Percentiles rank a stretch among this genome's conserved stretches.
Conservation (phyloP, 257 asterid species). For the Phtheirospermum japonicum region DNA sequence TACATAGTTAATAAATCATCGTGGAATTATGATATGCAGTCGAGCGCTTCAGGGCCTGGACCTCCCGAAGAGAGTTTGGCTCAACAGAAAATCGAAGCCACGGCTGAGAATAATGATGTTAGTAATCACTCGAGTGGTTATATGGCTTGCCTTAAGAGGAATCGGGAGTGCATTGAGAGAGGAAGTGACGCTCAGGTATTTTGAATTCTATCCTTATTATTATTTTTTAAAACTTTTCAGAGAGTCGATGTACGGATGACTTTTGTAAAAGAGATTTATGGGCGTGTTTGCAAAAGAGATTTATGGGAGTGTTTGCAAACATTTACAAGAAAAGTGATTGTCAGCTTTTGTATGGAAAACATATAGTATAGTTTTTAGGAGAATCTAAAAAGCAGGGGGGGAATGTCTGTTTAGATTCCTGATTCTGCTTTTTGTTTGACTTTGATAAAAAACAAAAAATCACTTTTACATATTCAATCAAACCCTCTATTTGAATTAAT, state of each 20-base stretch:
- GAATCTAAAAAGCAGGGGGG: too few relatives aligned
- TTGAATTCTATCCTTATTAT: neutral
- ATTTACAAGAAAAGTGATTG: too few relatives aligned
- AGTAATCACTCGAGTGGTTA: constrained; percentile 76
- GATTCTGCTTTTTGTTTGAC: too few relatives aligned
- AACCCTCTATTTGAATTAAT: neutral
- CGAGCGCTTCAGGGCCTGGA: constrained; percentile 48
- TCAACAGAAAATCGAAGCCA: constrained; percentile 72
- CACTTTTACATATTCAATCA: neutral
- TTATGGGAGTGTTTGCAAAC: too few relatives aligned
- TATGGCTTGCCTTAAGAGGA: constrained; percentile 64
- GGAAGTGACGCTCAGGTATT: constrained; percentile 94
- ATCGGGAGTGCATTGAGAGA: constrained; percentile 73
- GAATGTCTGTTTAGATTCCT: too few relatives aligned
- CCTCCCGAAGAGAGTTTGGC: constrained; percentile 67
- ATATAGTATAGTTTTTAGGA: too few relatives aligned
- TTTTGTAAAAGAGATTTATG: too few relatives aligned
- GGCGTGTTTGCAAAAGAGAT: too few relatives aligned
- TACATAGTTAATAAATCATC: neutral
- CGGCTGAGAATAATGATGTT: constrained; percentile 75
- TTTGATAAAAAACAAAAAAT: too few relatives aligned
- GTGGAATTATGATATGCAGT: constrained; percentile 34
- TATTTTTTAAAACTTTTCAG: neutral
- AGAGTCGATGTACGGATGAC: too few relatives aligned
- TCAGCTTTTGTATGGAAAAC: too few relatives aligned